phyloP scores from a whole-genome alignment of 768 basidiomycete species.

The Mycena haematopus region DNA sequence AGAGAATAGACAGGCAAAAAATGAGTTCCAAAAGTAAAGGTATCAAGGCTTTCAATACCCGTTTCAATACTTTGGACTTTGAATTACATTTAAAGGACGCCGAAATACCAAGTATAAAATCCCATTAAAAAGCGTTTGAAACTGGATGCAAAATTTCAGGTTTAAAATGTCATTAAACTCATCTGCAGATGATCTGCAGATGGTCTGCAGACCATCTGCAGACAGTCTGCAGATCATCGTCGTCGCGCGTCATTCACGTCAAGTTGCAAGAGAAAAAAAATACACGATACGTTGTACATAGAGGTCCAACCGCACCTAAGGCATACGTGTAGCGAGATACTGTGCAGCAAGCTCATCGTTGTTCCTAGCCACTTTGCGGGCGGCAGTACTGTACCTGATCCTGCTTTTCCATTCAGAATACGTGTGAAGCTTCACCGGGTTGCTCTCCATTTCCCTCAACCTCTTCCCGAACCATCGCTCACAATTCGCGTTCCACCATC shows the following conservation, averaged over 20 bases:
- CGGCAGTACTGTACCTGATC: slow-evolving; percentile 12
- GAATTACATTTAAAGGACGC: too few relatives aligned
- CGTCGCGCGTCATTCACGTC: not conserved
- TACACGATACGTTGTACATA: too few relatives aligned
- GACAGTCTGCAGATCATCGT: too few relatives aligned
- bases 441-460: too few relatives aligned
- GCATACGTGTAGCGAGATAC: slow-evolving; percentile 7
- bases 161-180: too few relatives aligned
- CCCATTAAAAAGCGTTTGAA: not conserved
- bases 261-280: not conserved
- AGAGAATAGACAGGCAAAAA: too few relatives aligned
- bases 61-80: too few relatives aligned
- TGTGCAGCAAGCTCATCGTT: slow-evolving; percentile 12
- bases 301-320: not conserved
- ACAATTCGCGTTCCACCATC: slow-evolving; percentile 23
- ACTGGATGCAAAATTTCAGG: not conserved
- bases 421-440: slow-evolving; percentile 11
- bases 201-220: not conserved
- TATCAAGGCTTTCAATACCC: too few relatives aligned
- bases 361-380: slow-evolving; percentile 14
- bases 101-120: too few relatives aligned
- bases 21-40: too few relatives aligned
- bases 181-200: too few relatives aligned
- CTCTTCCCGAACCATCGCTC: slow-evolving; percentile 27
- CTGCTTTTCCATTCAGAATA: slow-evolving; percentile 20